Conservation (phyloP, 768 basidiomycete species). For the Psilocybe subaeruginosa region DNA sequence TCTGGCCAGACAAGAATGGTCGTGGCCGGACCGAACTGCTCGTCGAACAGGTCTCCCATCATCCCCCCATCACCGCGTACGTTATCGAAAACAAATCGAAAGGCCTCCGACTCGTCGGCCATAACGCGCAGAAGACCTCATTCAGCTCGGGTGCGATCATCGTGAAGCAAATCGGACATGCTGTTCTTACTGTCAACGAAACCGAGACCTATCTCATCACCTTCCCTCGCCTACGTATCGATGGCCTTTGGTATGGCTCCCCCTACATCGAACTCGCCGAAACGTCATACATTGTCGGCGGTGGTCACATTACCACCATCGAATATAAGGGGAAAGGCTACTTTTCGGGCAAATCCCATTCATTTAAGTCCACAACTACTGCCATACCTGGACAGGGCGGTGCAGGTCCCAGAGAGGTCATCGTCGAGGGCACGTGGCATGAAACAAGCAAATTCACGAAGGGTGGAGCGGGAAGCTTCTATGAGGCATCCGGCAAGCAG, state of each 20-base stretch:
- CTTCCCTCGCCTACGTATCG: constrained; percentile 88
- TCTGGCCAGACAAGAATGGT: constrained; percentile 76
- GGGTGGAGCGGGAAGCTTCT: constrained; percentile 59
- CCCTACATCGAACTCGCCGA: constrained; percentile 93
- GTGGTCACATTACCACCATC: constrained; percentile 52
- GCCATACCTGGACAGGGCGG: constrained; percentile 46
- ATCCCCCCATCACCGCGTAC: constrained; percentile 88
- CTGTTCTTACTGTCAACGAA: constrained; percentile 68
- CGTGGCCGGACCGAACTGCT: constrained; percentile 83
- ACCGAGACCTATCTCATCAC: constrained; percentile 80
- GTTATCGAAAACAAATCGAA: constrained; percentile 81
- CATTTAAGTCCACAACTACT: constrained; percentile 83
- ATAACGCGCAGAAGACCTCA: constrained; percentile 94
- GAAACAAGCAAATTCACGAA: constrained; percentile 58
- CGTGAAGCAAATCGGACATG: constrained; percentile 97
- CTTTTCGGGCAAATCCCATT: constrained; percentile 90
- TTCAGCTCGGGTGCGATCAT: constrained; percentile 82
- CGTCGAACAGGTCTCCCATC: constrained; percentile 97
- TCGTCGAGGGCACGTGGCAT: constrained; percentile 85
- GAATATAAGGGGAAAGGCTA: constrained; percentile 98
- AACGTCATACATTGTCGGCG: constrained; percentile 70
- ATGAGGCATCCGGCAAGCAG: constrained; percentile 75
- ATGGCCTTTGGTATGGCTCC: constrained; percentile 89
- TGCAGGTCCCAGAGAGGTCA: constrained; percentile 42
- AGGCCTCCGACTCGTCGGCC: constrained; percentile 78